These are phyloP conservation scores for Colletotrichum spaethianum DNA, from an alignment of 2,329 filamentous ascomycete species.

Conservation along the genomic window DNA sequence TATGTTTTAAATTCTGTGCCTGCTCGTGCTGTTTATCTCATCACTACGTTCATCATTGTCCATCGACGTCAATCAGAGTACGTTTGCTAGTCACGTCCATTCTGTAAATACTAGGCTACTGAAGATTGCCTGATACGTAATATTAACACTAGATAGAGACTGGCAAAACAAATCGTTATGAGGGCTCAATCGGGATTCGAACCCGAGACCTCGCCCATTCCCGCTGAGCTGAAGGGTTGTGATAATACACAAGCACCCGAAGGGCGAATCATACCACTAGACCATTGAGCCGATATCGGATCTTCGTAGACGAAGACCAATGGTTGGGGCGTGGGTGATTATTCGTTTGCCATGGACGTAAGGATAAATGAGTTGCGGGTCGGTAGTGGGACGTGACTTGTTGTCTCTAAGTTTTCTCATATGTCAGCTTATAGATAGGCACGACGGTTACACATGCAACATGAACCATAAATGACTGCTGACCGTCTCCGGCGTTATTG, in stretches of 20 bases:
- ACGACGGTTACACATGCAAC: not conserved
- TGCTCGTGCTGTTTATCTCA: no score
- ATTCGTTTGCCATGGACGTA: not conserved
- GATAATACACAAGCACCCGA: slow-evolving; percentile 24
- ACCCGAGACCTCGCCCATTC: slow-evolving; percentile 33
- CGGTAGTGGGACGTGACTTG: slow-evolving; percentile 1
- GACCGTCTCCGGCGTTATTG: no score
- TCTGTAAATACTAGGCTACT: no score
- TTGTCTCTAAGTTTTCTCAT: not conserved
- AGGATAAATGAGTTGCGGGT: not conserved
- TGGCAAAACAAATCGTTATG: no score
- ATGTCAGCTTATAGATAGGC: not conserved
- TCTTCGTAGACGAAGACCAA: slow-evolving; percentile 7
- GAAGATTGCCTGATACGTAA: no score
- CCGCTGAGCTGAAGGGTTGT: slow-evolving; percentile 17
- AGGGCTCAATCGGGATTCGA: slow-evolving; percentile 31
- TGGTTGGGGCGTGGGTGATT: not conserved
- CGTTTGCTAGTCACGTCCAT: no score
- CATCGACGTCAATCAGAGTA: no score
- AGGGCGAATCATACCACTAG: slow-evolving; percentile 37
- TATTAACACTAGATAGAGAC: no score
- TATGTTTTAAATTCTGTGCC: no score
- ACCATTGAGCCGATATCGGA: slow-evolving; percentile 30
- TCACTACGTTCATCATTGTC: no score
- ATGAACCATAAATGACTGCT: no score